phyloP scores from a whole-genome alignment of 208 protist species.

The Trichomonas vaginalis region DNA sequence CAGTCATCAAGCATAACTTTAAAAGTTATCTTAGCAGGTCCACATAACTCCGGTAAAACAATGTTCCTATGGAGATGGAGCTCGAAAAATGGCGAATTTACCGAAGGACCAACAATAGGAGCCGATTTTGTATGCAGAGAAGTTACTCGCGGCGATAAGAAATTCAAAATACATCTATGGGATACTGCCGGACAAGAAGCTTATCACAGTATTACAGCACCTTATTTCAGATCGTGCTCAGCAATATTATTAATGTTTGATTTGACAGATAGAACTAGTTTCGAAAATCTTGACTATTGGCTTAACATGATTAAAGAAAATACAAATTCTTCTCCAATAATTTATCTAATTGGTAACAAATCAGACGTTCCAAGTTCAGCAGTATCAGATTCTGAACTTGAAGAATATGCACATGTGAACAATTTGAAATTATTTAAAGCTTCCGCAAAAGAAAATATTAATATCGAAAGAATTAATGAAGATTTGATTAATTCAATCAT shows the following conservation, averaged over 20 bases:
- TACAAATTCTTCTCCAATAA: not conserved
- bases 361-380: not conserved
- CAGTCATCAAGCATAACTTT: not conserved
- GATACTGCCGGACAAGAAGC: conserved; percentile 1
- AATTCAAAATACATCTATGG: conserved; percentile 3
- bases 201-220: not conserved
- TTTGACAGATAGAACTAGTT: not conserved
- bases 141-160: not conserved
- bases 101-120: not conserved
- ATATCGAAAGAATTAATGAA: not conserved
- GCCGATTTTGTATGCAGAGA: not conserved
- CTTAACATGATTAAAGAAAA: not conserved
- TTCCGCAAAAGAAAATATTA: not conserved
- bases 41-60: not conserved
- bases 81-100: not conserved
- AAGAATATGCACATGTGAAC: not conserved
- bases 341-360: not conserved
- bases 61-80: not conserved
- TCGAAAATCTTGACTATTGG: not conserved
- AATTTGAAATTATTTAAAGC: not conserved
- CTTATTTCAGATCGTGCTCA: not conserved
- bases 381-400: not conserved
- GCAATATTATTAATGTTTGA: not conserved
- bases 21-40: not conserved
- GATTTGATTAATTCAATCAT: not conserved